Percentiles rank a stretch among this genome's conserved stretches.
Evolutionary conservation across 2,329 filamentous ascomycete species (phyloP).

Genomic region (Fusarium ramigenum): DNA sequence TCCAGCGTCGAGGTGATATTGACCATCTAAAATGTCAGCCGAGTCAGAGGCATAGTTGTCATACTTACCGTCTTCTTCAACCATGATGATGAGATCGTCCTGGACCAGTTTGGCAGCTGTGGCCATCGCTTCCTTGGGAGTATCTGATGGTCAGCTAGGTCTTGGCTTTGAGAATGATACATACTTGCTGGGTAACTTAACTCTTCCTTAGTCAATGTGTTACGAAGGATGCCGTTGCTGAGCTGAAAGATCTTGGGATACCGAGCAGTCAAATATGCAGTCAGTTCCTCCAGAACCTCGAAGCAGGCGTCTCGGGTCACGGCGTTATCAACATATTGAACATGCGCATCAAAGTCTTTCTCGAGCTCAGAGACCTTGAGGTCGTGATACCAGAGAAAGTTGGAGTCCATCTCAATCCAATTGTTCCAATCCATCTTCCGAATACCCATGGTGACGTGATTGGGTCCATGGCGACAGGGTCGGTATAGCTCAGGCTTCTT

Average conservation of each 20-base stretch:
- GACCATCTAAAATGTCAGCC: not conserved
- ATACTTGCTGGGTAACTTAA: constrained; percentile 22
- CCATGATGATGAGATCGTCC: constrained; percentile 30
- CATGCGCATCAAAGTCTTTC: constrained; percentile 20
- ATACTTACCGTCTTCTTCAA: constrained; percentile 19
- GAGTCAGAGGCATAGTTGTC: accelerated
- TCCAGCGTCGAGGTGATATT: constrained; percentile 32
- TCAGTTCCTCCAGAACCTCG: constrained; percentile 25
- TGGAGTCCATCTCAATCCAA: constrained; percentile 37
- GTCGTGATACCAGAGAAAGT: constrained; percentile 27
- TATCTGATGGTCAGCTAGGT: not conserved
- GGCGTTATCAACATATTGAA: constrained; percentile 26
- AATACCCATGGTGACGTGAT: constrained; percentile 33
- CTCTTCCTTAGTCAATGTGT: constrained; percentile 11
- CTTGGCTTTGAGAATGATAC: accelerated
- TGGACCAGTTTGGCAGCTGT: constrained; percentile 29
- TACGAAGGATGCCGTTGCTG: not conserved
- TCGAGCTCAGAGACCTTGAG: constrained; percentile 27
- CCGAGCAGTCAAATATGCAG: constrained; percentile 2
- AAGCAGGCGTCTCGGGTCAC: constrained; percentile 29
- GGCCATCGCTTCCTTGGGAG: constrained; percentile 22
- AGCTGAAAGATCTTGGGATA: constrained; percentile 33
- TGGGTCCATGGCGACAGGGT: constrained; percentile 28
- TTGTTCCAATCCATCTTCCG: constrained; percentile 28
- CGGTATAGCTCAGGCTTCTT: constrained; percentile 25